Base-by-base conservation (phyloP, 352 stramenopile genomes). In the Phytophthora kernoviae region DNA sequence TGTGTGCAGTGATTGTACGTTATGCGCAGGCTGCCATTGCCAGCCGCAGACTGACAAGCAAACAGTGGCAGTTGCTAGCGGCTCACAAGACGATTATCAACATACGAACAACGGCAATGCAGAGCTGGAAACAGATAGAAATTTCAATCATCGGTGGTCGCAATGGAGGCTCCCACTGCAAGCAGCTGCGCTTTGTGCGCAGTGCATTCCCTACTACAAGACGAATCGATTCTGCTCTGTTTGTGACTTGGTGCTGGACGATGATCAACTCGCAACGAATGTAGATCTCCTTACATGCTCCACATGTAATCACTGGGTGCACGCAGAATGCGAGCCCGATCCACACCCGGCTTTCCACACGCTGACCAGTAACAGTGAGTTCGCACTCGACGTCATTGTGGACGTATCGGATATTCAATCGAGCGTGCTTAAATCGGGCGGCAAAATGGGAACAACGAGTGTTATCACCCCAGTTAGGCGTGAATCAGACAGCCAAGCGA, bases 221-320 rank as follows among this genome's bases (percentile, higher is more conserved):
- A 62, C 68, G 15, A 78, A 91, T 49, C 75, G 79, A n/a, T 91
- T 88, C 58, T 96, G 87, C 30, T 58, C 70, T 27, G 85, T 94
- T 20, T 96, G 87, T 54, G 71, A 86, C 17, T 34, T 58, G 12
- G 62, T 81, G 6, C 62, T 91, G 22, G 70, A 85, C 20, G 70
- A 84, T 12, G 61, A 77, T 2, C 32, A 75, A 7, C 45, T 89
- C 2, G 44, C 70, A 14, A 82, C 75, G 0, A 85, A 73, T 36
- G 58, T 84, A 18, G 59, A 77, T 30, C 57, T 94, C 40, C 62
- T 94, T 4, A 76, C 83, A 11, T 96, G 87, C 45, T 84, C 79
- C 10, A 88, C 73, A 2, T 96, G 88, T 26, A 65, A 87, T n/a
- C 68, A 89, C 14, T 96, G 83, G 83, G 79, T 93, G 5, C 88